Base-by-base conservation (phyloP, 495 filamentous ascomycete genomes). In the Penicillium turbatum region DNA sequence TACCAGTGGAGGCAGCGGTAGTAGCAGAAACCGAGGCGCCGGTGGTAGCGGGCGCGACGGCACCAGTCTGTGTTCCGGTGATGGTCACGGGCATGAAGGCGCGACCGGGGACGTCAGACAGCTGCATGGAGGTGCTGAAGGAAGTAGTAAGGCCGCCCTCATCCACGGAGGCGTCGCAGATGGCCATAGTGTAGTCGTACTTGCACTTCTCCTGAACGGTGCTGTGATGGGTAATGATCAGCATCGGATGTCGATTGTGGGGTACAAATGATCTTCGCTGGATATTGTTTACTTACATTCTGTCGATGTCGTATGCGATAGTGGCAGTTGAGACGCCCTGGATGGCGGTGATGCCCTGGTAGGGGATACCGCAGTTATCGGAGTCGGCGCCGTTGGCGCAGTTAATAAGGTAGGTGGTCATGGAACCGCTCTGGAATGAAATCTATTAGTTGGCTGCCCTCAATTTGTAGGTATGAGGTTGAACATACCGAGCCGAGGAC, bases 351-450 rank as follows among this genome's bases (percentile, higher is more conserved):
- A 34, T 43, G 19, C 53, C 53, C 12, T 19, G 15, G 1, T n/a
- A 2, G 5, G 48, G 53, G 15, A 60, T 10, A 13, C 48, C 48
- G 16, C 57, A 60, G 9, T 37, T 21, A 5, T 19, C 17, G 12
- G 45, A 11, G 10, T 60, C 53, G 16, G 16, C 16, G 1, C 10
- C 15, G 12, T 11, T 5, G 11, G 57, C 26, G 16, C 57, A 60
- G 2, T 53, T 49, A 15, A 60, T 16, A 10, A 45, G 10, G 21
- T 60, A 60, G 30, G 48, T 60, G 13, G 57, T 60, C 48, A 48
- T 56, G 19, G 48, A 8, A 31, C 43, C 44, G 36, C 36, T 60
- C 57, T 60, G 21, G 29, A 45, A 10, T 6, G 2, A 11, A 6
- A 27, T 48, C 9, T 8, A 30, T 54, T 16, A 42, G n/a, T 12